Evolutionary conservation across 495 filamentous ascomycete genomes (phyloP).

Genomic region (Trichocladium antarcticum): DNA sequence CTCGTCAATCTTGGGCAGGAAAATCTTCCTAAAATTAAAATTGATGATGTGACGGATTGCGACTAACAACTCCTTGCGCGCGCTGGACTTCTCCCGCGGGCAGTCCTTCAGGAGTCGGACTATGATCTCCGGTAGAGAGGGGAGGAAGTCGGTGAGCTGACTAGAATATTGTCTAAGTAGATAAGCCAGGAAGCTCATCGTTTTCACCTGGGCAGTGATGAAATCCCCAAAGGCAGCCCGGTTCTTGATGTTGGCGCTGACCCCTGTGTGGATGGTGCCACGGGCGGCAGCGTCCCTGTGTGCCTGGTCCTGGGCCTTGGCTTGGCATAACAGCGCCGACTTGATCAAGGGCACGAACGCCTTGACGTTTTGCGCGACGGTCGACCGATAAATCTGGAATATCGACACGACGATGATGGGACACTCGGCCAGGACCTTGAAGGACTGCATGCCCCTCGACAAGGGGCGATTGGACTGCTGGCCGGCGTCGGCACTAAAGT

Average conservation of each 20-base stretch:
- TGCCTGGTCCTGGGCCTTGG: conserved; percentile 84
- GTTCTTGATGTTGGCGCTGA: conserved; percentile 90
- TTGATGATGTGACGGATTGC: conserved; percentile 98
- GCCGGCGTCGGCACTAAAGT: conserved; percentile 52
- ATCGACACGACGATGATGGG: conserved; percentile 98
- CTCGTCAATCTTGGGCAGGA: conserved; percentile 88
- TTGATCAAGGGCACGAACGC: conserved; percentile 91
- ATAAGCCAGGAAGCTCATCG: conserved; percentile 97
- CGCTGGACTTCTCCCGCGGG: conserved; percentile 82
- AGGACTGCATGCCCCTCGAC: conserved; percentile 90
- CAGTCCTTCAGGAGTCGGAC: conserved; percentile 89
- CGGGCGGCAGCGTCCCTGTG: conserved; percentile 69
- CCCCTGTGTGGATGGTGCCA: conserved; percentile 76
- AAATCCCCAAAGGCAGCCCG: conserved; percentile 92
- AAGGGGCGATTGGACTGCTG: conserved; percentile 72
- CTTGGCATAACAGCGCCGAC: conserved; percentile 75
- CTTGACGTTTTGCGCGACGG: conserved; percentile 76
- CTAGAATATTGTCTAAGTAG: conserved; percentile 78
- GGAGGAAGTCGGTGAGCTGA: conserved; percentile 81
- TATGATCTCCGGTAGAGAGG: conserved; percentile 77
- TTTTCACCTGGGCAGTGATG: conserved; percentile 96
- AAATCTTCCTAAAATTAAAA: conserved; percentile 95
- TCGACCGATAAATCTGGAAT: conserved; percentile 79
- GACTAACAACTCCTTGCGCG: conserved; percentile 88
- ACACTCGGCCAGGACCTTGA: conserved; percentile 95